phyloP scores from a whole-genome alignment of 192 early-diverging fungal genomes.

The Fimicolochytrium jonesii region DNA sequence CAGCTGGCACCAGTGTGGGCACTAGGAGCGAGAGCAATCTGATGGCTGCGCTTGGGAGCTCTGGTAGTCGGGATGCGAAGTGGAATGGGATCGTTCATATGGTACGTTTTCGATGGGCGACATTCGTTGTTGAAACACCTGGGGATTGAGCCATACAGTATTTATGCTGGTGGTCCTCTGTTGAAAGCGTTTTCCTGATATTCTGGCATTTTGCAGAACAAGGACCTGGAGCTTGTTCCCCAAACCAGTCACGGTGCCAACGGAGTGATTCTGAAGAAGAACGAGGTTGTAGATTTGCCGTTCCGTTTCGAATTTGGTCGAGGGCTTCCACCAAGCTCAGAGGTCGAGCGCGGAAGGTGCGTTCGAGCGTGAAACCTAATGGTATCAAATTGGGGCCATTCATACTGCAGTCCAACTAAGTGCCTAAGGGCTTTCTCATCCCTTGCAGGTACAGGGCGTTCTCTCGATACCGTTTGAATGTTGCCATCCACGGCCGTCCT shows the following conservation, averaged over 20 bases:
- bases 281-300: slow-evolving; percentile 18
- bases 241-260: slow-evolving; percentile 17
- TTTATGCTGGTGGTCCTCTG: too few relatives aligned
- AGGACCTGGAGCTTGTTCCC: slow-evolving; percentile 19
- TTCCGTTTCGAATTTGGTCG: slow-evolving; percentile 23
- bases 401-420: too few relatives aligned
- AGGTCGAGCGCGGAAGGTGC: slow-evolving; percentile 19
- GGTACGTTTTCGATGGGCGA: too few relatives aligned
- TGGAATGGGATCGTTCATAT: slow-evolving; percentile 23
- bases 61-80: slow-evolving; percentile 12
- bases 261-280: slow-evolving; percentile 12
- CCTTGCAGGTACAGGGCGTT: slow-evolving; percentile 17
- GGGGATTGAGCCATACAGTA: too few relatives aligned
- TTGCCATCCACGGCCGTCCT: slow-evolving; percentile 18
- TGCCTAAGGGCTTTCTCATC: too few relatives aligned
- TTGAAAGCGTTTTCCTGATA: too few relatives aligned
- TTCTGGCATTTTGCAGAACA: background rate
- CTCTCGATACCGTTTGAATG: slow-evolving; percentile 19
- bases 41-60: slow-evolving; percentile 10
- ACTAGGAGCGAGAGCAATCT: slow-evolving; percentile 12
- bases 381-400: too few relatives aligned
- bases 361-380: too few relatives aligned
- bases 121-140: too few relatives aligned
- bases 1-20: slow-evolving; percentile 6
- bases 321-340: slow-evolving; percentile 14